Percentiles rank a stretch among this genome's conserved stretches.
phyloP scores from a whole-genome alignment of 441 rosid genomes.

The Pelargonium fulgidum region DNA sequence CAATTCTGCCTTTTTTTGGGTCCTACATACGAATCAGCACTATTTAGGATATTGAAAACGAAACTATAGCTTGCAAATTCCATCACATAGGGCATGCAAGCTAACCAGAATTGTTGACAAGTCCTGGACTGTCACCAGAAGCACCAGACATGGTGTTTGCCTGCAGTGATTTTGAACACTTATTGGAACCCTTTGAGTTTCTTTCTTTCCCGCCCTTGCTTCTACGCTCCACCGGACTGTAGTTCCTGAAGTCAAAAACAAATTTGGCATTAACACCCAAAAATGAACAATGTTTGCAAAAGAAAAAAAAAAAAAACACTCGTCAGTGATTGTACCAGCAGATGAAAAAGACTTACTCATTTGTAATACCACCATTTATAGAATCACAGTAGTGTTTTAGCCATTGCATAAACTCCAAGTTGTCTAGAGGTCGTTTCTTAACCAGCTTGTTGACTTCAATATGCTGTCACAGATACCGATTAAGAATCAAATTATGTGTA shows the following conservation, averaged over 20 bases:
- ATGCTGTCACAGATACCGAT: neutral
- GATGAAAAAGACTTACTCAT: neutral
- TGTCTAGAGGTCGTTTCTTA: constrained; percentile 1
- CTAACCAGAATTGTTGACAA: neutral
- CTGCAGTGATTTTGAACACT: constrained; percentile 2
- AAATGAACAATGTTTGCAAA: too few relatives aligned
- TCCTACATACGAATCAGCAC: neutral
- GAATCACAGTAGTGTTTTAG: constrained; percentile 3
- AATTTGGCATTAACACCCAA: neutral
- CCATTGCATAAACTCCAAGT: constrained; percentile 3
- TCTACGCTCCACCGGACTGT: constrained; percentile 1
- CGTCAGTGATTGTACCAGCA: neutral
- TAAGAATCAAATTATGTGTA: neutral
- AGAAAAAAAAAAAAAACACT: neutral
- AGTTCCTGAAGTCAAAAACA: neutral
- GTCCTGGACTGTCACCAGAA: neutral
- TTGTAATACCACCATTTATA: neutral
- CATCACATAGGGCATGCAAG: neutral
- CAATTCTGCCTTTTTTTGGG: neutral
- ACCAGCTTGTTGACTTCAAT: constrained; percentile 3
- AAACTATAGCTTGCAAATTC: neutral
- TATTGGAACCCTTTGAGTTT: neutral
- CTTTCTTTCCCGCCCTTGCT: constrained; percentile 3
- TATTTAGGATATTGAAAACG: neutral
- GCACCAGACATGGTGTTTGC: neutral